These are phyloP conservation scores for Globisporangium camurandrum DNA, from an alignment of 352 stramenopile species.

Conservation along the genomic window DNA sequence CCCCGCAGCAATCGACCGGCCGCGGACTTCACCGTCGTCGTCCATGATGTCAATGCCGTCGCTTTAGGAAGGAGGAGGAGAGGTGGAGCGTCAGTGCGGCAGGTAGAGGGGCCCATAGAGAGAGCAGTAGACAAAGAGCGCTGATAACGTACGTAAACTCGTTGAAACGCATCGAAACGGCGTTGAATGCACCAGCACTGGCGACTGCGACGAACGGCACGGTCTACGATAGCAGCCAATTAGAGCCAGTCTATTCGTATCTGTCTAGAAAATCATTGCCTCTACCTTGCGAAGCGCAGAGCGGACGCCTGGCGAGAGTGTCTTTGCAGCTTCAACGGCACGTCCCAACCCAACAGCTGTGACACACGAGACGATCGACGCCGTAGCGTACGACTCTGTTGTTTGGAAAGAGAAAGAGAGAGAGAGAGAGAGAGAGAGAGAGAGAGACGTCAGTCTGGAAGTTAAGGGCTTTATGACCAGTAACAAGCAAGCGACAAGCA, in stretches of 20 bases:
- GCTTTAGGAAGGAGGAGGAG: no score
- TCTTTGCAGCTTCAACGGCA: slow-evolving; percentile 66
- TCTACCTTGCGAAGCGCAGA: slow-evolving; percentile 56
- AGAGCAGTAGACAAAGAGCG: not conserved
- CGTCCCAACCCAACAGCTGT: slow-evolving; percentile 72
- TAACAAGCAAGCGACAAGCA: not conserved
- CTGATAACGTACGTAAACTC: slow-evolving; percentile 59
- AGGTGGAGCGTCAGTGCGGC: no score
- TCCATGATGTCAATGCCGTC: slow-evolving; percentile 83
- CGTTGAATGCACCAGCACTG: slow-evolving; percentile 78
- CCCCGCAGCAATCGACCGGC: slow-evolving; percentile 70
- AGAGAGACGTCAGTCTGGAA: not conserved
- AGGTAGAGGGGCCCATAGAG: no score
- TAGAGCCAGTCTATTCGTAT: no score
- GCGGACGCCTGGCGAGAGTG: slow-evolving; percentile 53
- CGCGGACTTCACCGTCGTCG: slow-evolving; percentile 64
- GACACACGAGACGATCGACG: slow-evolving; percentile 69
- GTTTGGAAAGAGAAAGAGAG: no score
- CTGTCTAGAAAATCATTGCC: no score
- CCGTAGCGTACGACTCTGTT: slow-evolving; percentile 73
- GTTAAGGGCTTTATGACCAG: slow-evolving; percentile 1
- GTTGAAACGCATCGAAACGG: slow-evolving; percentile 85
- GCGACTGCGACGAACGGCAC: slow-evolving; percentile 81
- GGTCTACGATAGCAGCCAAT: slow-evolving; percentile 39
- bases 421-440: slow-evolving; percentile 1